phyloP scores from a whole-genome alignment of 179 eudicot genomes.

The Beta macrorhiza region DNA sequence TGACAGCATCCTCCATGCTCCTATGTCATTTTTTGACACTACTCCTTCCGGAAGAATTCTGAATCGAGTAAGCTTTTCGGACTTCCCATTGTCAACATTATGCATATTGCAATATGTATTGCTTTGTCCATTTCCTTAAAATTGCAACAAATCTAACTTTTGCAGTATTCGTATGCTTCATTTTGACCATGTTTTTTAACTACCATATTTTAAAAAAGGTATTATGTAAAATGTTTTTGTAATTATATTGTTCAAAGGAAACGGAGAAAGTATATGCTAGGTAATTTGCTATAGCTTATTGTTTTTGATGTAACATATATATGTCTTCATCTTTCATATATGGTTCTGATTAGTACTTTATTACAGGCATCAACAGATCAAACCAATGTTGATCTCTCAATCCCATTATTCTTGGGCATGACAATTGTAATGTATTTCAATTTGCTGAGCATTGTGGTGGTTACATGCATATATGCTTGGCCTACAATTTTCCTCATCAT shows the following conservation, averaged over 20 bases:
- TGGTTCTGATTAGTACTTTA: not conserved
- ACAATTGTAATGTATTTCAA: slow-evolving; percentile 59
- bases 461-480: slow-evolving; percentile 86
- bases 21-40: slow-evolving; percentile 89
- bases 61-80: slow-evolving; percentile 58
- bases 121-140: too few species aligned
- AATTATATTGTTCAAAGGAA: too few species aligned
- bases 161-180: too few species aligned
- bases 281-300: not conserved
- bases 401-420: slow-evolving; percentile 64
- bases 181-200: too few species aligned
- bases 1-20: slow-evolving; percentile 71
- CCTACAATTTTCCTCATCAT: slow-evolving; percentile 66
- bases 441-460: slow-evolving; percentile 58
- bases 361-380: slow-evolving; percentile 82
- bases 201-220: too few species aligned
- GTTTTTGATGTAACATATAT: not conserved
- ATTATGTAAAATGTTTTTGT: too few species aligned
- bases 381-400: slow-evolving; percentile 63
- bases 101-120: not conserved
- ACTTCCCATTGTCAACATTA: not conserved
- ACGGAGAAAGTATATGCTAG: not conserved
- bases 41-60: slow-evolving; percentile 89
- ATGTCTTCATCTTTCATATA: not conserved
- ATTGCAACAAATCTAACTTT: too few species aligned